Percentiles rank a stretch among this genome's conserved stretches.
Evolutionary conservation across 2,329 filamentous ascomycete species (phyloP).

Genomic region (Trichophyton rubrum): DNA sequence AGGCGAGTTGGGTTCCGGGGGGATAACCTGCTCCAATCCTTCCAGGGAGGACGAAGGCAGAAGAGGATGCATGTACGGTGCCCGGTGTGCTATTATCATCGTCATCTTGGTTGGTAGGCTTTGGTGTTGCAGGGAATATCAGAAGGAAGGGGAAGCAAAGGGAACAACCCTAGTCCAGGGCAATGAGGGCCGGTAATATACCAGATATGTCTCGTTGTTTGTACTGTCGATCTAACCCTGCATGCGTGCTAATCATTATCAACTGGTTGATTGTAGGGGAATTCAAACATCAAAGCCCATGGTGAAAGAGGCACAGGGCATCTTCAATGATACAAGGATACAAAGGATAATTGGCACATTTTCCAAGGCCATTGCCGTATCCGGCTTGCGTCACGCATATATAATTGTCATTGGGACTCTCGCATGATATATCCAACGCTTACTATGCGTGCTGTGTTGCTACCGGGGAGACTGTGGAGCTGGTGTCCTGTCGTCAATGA

Average conservation of each 20-base stretch:
- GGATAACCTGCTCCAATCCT: slow-evolving; percentile 5
- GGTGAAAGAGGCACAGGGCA: neutral
- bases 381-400: neutral
- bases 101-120: neutral
- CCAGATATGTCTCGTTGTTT: neutral
- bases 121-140: neutral
- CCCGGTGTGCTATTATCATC: neutral
- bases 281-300: neutral
- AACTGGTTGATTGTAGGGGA: neutral
- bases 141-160: neutral
- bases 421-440: neutral
- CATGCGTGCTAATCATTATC: neutral
- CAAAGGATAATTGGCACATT: neutral
- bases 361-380: neutral
- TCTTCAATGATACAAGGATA: neutral
- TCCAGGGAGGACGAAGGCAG: slow-evolving; percentile 3
- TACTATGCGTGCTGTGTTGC: neutral
- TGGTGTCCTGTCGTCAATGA: neutral
- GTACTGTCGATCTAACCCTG: neutral
- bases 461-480: neutral
- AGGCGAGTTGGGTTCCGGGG: neutral
- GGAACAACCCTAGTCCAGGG: neutral
- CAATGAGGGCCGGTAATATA: neutral
- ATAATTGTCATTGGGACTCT: neutral
- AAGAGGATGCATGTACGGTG: neutral